Evolutionary conservation across 495 filamentous ascomycete species (phyloP), one percentile per base, ranked within the genome.

Genomic region (Corynascus novoguineensis): DNA sequence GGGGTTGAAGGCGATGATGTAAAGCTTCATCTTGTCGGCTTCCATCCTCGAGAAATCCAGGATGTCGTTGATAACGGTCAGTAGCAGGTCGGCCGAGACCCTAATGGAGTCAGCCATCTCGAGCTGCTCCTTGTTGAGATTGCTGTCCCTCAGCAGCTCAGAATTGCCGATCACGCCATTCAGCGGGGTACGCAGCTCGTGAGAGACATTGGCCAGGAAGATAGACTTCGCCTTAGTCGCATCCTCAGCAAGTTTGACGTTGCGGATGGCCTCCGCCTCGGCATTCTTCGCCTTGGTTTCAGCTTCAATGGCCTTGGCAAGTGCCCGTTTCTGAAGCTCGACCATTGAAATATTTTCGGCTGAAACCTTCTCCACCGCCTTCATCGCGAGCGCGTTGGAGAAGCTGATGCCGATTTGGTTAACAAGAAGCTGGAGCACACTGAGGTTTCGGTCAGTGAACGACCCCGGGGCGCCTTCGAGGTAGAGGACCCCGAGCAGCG

Each of bases 51-150:
- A 93, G 67, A 93, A 96, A 69, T 96, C 91, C 1, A 96, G 76
- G 22, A 96, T 92, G 62, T 96, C 91, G 65, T 96, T 96, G 76
- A 96, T 96, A 53, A 96, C 86, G 0, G 87, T 91, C n/a, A 96
- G 78, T 8, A 96, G 75, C 8, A 92, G 86, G 66, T 96, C 89
- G 5, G 90, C 91, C 57, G 91, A 96, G 21, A 96, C 85, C 4
- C 89, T 79, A 61, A 96, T 95, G 8, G 88, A 92, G 66, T 96
- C 89, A n/a, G 90, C 88, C 76, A 91, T 93, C 70, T 88, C 87
- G 48, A 88, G 81, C 69, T 96, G 91, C 67, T 96, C 90, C 53
- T 79, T 82, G 55, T 85, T 86, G 52, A 96, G 76, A 27, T 73
- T 72, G 45, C 86, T 95, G 38, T 85, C 87, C 60, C 91, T 87